These are phyloP conservation scores for Chlamydomonas reinhardtii DNA, from an alignment of 163 green algal species.

Conservation along the genomic window DNA sequence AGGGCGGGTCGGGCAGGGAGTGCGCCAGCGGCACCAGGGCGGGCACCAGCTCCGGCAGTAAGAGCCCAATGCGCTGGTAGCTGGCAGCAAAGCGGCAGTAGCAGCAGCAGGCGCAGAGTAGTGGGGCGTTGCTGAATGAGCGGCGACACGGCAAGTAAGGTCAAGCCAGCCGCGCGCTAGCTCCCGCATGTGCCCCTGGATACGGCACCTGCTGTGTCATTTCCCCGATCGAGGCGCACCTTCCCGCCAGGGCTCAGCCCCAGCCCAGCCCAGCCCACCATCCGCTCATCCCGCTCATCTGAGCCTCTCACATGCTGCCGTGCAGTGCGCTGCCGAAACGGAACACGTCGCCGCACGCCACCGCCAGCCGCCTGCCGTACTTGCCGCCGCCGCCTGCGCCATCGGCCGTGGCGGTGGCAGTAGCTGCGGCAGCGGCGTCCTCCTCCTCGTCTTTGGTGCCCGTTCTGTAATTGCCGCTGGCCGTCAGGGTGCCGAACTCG, in stretches of 20 bases:
- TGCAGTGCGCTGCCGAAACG: not conserved
- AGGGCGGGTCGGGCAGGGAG: conserved; percentile 29
- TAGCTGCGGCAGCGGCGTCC: not conserved
- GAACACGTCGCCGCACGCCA: conserved; percentile 34
- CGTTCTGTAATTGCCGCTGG: no score
- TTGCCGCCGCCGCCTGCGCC: not conserved
- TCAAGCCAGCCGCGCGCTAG: no score
- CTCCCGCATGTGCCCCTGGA: no score
- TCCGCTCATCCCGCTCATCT: not conserved
- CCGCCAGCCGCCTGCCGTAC: conserved; percentile 18
- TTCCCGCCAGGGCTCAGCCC: no score
- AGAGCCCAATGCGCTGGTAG: conserved; percentile 6
- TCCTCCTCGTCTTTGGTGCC: no score
- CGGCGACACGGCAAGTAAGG: no score
- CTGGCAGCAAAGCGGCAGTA: not conserved
- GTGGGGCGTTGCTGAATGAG: no score
- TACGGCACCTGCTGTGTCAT: no score
- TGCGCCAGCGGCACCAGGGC: conserved; percentile 10
- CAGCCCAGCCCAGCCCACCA: not conserved
- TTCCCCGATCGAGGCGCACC: no score
- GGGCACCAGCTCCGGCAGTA: conserved; percentile 27
- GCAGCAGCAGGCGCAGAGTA: not conserved
- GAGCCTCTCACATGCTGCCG: conserved; percentile 42
- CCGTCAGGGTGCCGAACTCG: no score
- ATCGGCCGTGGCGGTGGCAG: not conserved